These are phyloP conservation scores for Bacidia gigantensis DNA, from an alignment of 495 filamentous ascomycete genomes.

Conservation along the genomic window DNA sequence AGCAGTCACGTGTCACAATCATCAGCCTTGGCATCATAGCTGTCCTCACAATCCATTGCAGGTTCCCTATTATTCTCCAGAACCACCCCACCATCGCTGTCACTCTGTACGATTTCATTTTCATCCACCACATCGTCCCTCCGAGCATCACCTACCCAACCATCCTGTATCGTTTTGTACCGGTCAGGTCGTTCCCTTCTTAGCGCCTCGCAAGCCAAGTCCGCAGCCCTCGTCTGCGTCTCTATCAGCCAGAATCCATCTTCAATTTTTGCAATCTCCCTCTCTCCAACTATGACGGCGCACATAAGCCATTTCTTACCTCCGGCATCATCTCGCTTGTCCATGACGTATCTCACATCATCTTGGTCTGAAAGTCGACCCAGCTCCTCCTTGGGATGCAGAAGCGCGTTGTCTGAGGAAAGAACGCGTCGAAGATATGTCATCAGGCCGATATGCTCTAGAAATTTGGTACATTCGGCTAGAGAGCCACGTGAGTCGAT, in stretches of 20 bases:
- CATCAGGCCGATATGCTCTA: slow-evolving; percentile 52
- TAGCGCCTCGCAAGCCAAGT: slow-evolving; percentile 29
- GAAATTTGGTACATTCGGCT: slow-evolving; percentile 37
- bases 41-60: slow-evolving; percentile 1
- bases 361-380: slow-evolving; percentile 39
- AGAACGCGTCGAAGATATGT: slow-evolving; percentile 48
- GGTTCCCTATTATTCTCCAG: slow-evolving; percentile 18
- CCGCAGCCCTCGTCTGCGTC: slow-evolving; percentile 43
- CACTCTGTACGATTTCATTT: slow-evolving; percentile 3
- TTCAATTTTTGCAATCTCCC: slow-evolving; percentile 29
- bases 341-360: slow-evolving; percentile 27
- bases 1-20: slow-evolving; percentile 9
- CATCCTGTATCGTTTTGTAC: slow-evolving; percentile 4
- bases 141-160: slow-evolving; percentile 13
- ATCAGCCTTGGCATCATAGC: slow-evolving; percentile 16
- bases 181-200: slow-evolving; percentile 7
- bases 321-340: slow-evolving; percentile 13
- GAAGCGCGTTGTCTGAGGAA: slow-evolving; percentile 40
- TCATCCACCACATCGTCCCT: slow-evolving; percentile 9
- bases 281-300: slow-evolving; percentile 35
- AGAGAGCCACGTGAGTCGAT: slow-evolving; percentile 53
- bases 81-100: not conserved
- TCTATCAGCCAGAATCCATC: slow-evolving; percentile 39
- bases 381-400: slow-evolving; percentile 64
- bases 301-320: slow-evolving; percentile 30